Conservation (phyloP, 2,329 filamentous ascomycete genomes). For the Zasmidium cellare region DNA sequence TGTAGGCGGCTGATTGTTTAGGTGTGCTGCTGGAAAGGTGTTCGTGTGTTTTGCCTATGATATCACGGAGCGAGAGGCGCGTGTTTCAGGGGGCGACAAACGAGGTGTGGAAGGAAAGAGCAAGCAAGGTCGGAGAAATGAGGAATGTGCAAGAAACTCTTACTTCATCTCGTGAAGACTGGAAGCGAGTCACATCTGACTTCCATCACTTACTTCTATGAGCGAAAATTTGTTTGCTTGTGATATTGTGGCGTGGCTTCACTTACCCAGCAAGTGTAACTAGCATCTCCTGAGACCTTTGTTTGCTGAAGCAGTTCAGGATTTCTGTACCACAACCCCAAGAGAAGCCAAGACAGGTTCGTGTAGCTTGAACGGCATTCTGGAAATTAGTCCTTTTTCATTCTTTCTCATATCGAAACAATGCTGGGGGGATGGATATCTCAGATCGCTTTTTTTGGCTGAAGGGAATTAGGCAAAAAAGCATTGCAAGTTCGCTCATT, state of each 20-base stretch:
- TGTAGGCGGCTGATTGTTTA: not conserved
- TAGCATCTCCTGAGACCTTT: not conserved
- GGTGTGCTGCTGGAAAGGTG: too few species aligned
- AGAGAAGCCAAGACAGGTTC: not conserved
- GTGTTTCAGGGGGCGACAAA: not conserved
- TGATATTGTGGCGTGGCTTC: not conserved
- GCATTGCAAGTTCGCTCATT: not conserved
- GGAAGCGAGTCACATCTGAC: too few species aligned
- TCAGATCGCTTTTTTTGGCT: not conserved
- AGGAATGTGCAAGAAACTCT: conserved; percentile 1
- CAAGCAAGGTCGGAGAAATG: not conserved
- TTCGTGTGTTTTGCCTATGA: not conserved
- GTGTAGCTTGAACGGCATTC: not conserved
- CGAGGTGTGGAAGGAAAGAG: not conserved
- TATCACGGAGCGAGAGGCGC: not conserved
- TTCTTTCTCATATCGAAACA: not conserved
- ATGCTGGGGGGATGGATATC: not conserved
- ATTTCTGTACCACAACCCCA: not conserved
- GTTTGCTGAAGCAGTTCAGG: not conserved
- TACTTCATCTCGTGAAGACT: too few species aligned
- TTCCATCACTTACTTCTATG: not conserved
- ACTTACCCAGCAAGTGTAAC: not conserved
- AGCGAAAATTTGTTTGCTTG: not conserved
- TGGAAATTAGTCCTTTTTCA: not conserved
- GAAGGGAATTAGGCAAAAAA: not conserved